Percentiles rank a stretch among this genome's conserved stretches.
Conservation (phyloP, 1,284 basidiomycete genomes). For the Erythrobasidium hasegawianum region DNA sequence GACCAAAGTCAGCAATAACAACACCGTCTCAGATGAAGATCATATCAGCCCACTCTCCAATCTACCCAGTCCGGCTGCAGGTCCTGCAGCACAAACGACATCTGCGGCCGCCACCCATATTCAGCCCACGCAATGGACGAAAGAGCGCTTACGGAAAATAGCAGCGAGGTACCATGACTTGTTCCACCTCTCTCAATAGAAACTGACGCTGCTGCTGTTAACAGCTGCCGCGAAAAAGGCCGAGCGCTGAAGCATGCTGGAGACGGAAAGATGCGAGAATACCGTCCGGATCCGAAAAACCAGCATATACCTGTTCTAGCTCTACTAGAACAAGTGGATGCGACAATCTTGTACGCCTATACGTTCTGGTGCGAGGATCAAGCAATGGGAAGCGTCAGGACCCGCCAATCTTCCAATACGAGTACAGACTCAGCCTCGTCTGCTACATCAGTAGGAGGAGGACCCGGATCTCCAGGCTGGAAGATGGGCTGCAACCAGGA, state of each 20-base stretch:
- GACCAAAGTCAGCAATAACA: background rate
- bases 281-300: slow-evolving; percentile 1
- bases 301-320: slow-evolving; percentile 44
- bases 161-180: background rate
- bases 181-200: background rate
- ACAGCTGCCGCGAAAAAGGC: slow-evolving; percentile 39
- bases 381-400: slow-evolving; percentile 28
- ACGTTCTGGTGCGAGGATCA: slow-evolving; percentile 55
- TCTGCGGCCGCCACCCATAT: background rate
- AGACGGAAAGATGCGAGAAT: slow-evolving; percentile 41
- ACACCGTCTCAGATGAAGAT: too few species aligned
- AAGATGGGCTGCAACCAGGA: slow-evolving; percentile 34
- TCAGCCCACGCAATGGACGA: background rate
- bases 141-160: background rate
- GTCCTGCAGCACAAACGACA: background rate
- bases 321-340: slow-evolving; percentile 52
- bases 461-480: slow-evolving; percentile 1
- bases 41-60: background rate
- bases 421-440: background rate
- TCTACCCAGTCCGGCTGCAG: background rate
- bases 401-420: slow-evolving; percentile 9
- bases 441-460: slow-evolving; percentile 1
- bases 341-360: slow-evolving; percentile 54
- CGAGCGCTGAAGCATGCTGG: slow-evolving; percentile 48
- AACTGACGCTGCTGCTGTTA: background rate